These are phyloP conservation scores for Lanzia echinophila DNA, from an alignment of 2,329 filamentous ascomycete genomes.

Conservation along the genomic window DNA sequence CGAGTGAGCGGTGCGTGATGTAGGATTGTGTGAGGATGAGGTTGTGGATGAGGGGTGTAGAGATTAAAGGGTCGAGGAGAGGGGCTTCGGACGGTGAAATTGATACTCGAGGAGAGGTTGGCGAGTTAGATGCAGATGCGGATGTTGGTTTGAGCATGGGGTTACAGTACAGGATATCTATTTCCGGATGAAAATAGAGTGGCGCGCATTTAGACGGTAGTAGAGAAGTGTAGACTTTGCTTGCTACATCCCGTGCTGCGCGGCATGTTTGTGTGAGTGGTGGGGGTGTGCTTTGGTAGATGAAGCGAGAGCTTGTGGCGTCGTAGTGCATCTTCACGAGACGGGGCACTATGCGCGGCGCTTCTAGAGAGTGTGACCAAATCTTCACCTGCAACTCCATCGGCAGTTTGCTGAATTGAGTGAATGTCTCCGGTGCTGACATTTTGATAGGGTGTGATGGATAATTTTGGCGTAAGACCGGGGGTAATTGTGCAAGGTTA, in stretches of 20 bases:
- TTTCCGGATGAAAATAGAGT: background rate
- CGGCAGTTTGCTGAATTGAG: background rate
- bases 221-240: background rate
- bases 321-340: background rate
- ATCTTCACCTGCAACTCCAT: slow-evolving; percentile 4
- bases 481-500: too few species aligned
- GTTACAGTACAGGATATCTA: slow-evolving; percentile 2
- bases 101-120: background rate
- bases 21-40: slow-evolving; percentile 5
- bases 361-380: background rate
- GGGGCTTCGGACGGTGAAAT: background rate
- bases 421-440: background rate
- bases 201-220: background rate
- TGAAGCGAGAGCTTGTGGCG: background rate
- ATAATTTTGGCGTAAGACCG: too few species aligned
- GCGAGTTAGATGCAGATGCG: background rate
- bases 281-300: background rate
- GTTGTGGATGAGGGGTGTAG: background rate
- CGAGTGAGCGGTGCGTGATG: background rate
- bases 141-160: background rate
- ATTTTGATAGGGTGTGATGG: background rate
- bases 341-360: background rate
- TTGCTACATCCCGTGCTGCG: background rate
- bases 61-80: background rate
- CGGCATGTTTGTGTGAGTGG: background rate